These are phyloP conservation scores for Saksenaea oblongispora DNA, from an alignment of 371 early-diverging fungal species.

Conservation along the genomic window DNA sequence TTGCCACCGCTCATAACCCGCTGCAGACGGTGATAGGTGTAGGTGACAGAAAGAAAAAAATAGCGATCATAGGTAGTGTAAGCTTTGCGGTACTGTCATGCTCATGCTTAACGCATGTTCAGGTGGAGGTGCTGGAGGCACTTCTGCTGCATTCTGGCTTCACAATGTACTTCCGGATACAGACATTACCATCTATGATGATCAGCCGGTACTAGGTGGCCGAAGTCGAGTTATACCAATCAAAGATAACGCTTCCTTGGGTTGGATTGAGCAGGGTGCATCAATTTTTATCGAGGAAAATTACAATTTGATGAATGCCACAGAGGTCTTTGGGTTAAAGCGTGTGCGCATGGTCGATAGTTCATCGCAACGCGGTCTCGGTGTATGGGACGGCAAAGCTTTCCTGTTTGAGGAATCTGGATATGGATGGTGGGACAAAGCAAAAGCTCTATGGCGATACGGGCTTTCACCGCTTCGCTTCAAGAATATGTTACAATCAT, in stretches of 20 bases:
- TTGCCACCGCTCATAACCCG: neutral
- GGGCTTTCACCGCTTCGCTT: conserved; percentile 43
- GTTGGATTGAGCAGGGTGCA: conserved; percentile 59
- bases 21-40: neutral
- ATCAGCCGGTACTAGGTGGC: conserved; percentile 54
- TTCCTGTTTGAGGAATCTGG: conserved; percentile 55
- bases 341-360: conserved; percentile 12
- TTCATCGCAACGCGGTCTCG: conserved; percentile 22
- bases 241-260: conserved; percentile 33
- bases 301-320: conserved; percentile 53
- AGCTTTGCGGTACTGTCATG: neutral
- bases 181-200: conserved; percentile 55
- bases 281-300: conserved; percentile 66
- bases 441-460: conserved; percentile 52
- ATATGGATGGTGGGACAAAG: conserved; percentile 42
- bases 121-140: conserved; percentile 69
- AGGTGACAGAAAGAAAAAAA: neutral
- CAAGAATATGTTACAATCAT: conserved; percentile 16
- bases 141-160: conserved; percentile 62
- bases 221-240: conserved; percentile 48
- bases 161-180: conserved; percentile 41
- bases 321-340: conserved; percentile 53
- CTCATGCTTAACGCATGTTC: neutral
- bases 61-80: neutral
- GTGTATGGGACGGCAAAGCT: conserved; percentile 54